phyloP scores from a whole-genome alignment of 768 basidiomycete genomes.

The Scleroderma citrinum region DNA sequence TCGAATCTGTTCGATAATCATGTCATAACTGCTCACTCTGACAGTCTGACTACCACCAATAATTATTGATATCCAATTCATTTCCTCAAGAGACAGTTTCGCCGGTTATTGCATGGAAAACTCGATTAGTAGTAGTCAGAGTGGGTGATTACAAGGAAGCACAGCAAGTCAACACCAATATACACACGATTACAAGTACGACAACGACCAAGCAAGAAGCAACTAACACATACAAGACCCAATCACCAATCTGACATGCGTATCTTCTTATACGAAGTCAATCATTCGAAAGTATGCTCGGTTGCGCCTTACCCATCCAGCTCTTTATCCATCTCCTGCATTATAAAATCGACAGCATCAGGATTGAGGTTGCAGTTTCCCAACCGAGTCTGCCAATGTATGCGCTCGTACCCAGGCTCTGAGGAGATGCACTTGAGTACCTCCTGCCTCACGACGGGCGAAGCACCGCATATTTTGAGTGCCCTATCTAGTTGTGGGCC shows the following conservation, averaged over 20 bases:
- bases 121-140: too few relatives aligned
- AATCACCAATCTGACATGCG: not conserved
- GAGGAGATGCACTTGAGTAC: constrained; percentile 21
- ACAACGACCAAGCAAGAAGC: not conserved
- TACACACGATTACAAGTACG: not conserved
- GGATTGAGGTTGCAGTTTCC: constrained; percentile 15
- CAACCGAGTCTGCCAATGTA: constrained; percentile 22
- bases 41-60: too few relatives aligned
- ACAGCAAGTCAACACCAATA: not conserved
- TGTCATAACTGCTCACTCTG: too few relatives aligned
- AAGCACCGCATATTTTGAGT: constrained; percentile 11
- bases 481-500: constrained; percentile 19
- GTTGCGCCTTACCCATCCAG: constrained; percentile 16
- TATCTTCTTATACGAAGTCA: not conserved
- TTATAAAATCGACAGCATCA: constrained; percentile 11
- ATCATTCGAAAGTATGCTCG: not conserved
- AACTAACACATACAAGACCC: not conserved
- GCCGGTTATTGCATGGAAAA: too few relatives aligned
- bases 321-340: constrained; percentile 24
- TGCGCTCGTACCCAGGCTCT: constrained; percentile 20
- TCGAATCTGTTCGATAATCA: too few relatives aligned
- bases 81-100: too few relatives aligned
- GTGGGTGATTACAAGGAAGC: too few relatives aligned
- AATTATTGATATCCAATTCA: too few relatives aligned
- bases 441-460: constrained; percentile 14